phyloP scores from a whole-genome alignment of 139 green algal genomes.

The Mesostigma viride region DNA sequence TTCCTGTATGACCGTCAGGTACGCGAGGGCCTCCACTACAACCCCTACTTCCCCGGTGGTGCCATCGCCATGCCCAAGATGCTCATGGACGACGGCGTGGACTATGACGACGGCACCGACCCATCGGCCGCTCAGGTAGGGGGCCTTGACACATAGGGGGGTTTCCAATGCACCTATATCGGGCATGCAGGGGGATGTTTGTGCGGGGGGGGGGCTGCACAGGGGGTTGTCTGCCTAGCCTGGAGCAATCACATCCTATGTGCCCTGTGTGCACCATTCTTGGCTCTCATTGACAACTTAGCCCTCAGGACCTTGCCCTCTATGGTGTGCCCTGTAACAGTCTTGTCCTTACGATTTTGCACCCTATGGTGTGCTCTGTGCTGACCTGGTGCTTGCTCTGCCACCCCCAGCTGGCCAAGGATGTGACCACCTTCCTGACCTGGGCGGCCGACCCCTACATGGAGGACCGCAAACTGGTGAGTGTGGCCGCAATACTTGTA shows the following conservation, averaged over 20 bases:
- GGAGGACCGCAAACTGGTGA: slow-evolving; percentile 93
- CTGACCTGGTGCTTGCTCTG: neutral
- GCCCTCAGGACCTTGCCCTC: neutral
- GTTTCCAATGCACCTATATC: too few relatives aligned
- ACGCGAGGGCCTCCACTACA: slow-evolving; percentile 97
- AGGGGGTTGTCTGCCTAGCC: too few relatives aligned
- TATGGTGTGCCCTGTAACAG: neutral
- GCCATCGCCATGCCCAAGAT: slow-evolving; percentile 99
- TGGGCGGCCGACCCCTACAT: slow-evolving; percentile 84
- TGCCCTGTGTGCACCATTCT: neutral
- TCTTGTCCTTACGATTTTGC: neutral
- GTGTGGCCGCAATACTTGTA: neutral
- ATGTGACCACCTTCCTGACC: slow-evolving; percentile 81
- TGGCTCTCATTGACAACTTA: neutral
- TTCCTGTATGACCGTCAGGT: slow-evolving; percentile 31
- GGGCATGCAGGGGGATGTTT: too few relatives aligned
- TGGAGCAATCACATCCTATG: neutral
- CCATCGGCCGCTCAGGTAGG: slow-evolving; percentile 75
- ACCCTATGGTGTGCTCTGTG: neutral
- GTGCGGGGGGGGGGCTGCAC: too few relatives aligned
- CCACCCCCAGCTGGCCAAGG: slow-evolving; percentile 57
- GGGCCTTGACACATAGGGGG: too few relatives aligned
- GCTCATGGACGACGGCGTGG: slow-evolving; percentile 88
- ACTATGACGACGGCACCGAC: slow-evolving; percentile 96
- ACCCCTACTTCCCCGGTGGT: slow-evolving; percentile 98